phyloP scores from a whole-genome alignment of 75 land plant genomes.

The Sequoiadendron giganteum region DNA sequence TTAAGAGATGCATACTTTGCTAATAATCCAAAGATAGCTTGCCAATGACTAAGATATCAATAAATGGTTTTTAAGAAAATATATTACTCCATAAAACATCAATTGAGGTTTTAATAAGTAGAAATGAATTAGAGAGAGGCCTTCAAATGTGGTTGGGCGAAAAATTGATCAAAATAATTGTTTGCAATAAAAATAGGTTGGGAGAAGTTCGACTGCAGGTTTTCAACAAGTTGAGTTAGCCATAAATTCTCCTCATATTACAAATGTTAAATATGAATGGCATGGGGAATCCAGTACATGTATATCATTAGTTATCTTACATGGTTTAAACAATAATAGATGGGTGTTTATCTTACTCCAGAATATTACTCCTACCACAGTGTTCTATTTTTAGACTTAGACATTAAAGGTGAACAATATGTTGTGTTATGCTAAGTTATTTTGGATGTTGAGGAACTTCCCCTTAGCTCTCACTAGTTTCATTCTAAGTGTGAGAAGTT shows the following conservation, averaged over 20 bases:
- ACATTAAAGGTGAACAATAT: constrained; percentile 67
- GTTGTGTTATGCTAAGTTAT: constrained; percentile 63
- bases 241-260: constrained; percentile 46
- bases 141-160: neutral
- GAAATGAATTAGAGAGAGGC: no score
- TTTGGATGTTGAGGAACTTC: constrained; percentile 58
- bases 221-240: constrained; percentile 52
- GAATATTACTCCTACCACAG: constrained; percentile 50
- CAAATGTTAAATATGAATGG: constrained; percentile 87
- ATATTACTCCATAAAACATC: no score
- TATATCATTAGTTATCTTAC: constrained; percentile 35
- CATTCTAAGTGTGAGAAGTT: constrained; percentile 42
- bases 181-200: constrained; percentile 16
- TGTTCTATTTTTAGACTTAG: constrained; percentile 58
- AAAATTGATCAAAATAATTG: constrained; percentile 13
- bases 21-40: no score
- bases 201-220: constrained; percentile 39
- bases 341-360: constrained; percentile 77
- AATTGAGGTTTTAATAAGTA: no score
- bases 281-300: no score
- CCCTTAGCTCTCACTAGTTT: constrained; percentile 37
- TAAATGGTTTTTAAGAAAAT: no score
- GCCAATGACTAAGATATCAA: no score
- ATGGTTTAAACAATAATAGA: constrained; percentile 57
- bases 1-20: neutral